Evolutionary conservation across 306 rosid genomes (phyloP), one percentile per base, ranked within the genome.

Genomic region (Rosa persica): DNA sequence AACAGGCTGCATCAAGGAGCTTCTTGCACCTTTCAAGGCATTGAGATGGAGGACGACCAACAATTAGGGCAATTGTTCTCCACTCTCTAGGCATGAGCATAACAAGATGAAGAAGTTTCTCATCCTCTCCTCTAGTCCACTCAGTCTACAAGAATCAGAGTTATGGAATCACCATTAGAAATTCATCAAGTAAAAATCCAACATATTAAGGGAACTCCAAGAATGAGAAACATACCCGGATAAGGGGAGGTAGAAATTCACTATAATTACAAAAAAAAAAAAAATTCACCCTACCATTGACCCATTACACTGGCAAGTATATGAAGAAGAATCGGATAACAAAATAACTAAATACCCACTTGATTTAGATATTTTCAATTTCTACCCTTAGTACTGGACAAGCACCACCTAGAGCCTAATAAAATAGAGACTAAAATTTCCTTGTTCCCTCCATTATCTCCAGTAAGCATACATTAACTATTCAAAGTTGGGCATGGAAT

Each of bases 41-140:
- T 75, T 94, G 98, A 5, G 97, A 90, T 23, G 98, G 96, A 20
- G 97, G 92, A 42, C 97, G 96, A 27, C 98, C 98, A 43, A 94
- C 96, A 40, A 94, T 94, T 4, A 96, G 96, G 48, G 98, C 97
- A 83, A 94, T 94, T 2, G 98, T 92, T 80, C 98, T 90, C 98
- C 98, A 94, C 70, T 94, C 96, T 0, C n/a, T 94, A 66, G 98
- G 98, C 98, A 94, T 94, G 69, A 94, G 98, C 89, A 92, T 94
- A 12, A 94, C 98, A 80, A 94, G 97, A 87, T 94, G 97, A 61
- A 94, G 97, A 30, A 92, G 85, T 40, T 92, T 94, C 86, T 94
- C 97, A 89, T 94, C 98, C 82, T 94, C 98, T 83, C 92, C 98
- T 78, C 98, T 83, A 5, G 97, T 94, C 98, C 98, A 94, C 88